Evolutionary conservation across 163 green algal genomes (phyloP), one percentile per base, ranked within the genome.

Genomic region (Chlamydomonas reinhardtii): DNA sequence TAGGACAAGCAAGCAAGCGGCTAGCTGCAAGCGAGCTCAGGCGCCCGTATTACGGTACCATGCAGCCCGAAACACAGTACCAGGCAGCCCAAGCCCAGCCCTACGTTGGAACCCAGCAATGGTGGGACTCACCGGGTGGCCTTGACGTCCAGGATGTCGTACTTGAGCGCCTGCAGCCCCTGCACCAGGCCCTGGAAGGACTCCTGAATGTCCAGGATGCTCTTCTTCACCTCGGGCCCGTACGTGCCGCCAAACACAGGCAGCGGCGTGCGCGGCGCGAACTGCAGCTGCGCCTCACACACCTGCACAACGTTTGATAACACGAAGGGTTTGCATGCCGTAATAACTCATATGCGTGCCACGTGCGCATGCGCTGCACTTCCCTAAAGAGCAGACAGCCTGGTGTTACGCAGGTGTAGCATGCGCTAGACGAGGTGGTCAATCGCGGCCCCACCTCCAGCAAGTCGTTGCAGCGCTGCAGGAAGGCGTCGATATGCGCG

Each of bases 131-230:
- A 95, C 86, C 89, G 84, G 2, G 92, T 96, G 29, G 89, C 89
- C 59, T 97, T 96, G 71, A 98, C 95, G 81, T 99, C 96, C 85
- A 99, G 91, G 69, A 98, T 96, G 82, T 95, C 91, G 91, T 98
- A 98, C 3, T 73, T 77, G 31, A 98, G 88, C 2, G 37, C 73
- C 39, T 88, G 81, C 66, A 98, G 92, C 14, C 68, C 39, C 48
- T 59, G 70, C 71, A 97, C 91, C 68, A 97, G 90, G 35, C 91
- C 90, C 76, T 93, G 81, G 87, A 97, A 98, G 24, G 90, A 91
- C 56, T 73, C 85, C 87, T 95, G 89, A 70, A 98, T 98, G 92
- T 97, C 95, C n/a, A 89, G 31, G 39, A 98, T 94, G 78, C 81
- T 94, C 91, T 97, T 97, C 77, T 91, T 87, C 35, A 97, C 89